These are phyloP conservation scores for Metarhizium anisopliae DNA, from an alignment of 2,329 filamentous ascomycete species.

Conservation along the genomic window DNA sequence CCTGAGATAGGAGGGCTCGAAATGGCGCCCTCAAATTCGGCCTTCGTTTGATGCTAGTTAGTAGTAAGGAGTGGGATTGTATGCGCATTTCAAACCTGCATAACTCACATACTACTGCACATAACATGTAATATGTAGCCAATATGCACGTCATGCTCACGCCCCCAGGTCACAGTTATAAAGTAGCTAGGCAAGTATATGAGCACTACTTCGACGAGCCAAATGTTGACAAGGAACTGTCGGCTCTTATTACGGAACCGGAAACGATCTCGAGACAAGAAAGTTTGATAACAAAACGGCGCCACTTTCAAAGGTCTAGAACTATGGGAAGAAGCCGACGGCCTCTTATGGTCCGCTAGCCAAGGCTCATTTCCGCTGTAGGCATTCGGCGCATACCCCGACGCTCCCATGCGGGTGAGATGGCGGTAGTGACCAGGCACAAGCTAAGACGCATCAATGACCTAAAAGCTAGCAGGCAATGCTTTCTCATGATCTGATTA, in stretches of 20 bases:
- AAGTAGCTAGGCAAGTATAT: no score
- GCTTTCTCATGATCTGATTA: neutral
- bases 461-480: no score
- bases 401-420: neutral
- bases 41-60: no score
- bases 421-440: neutral
- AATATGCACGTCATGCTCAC: conserved; percentile 6
- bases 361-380: neutral
- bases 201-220: neutral
- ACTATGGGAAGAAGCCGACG: neutral
- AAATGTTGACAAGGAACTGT: neutral
- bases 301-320: no score
- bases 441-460: neutral
- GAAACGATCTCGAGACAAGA: no score
- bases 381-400: neutral
- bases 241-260: neutral
- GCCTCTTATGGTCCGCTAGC: neutral
- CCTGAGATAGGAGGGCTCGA: neutral
- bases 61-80: neutral
- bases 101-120: neutral
- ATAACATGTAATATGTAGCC: neutral
- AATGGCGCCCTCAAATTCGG: neutral
- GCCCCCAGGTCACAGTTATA: neutral
- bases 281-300: neutral
- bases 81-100: neutral